These are phyloP conservation scores for Cyclotella baltica DNA, from an alignment of 108 stramenopile genomes.

Conservation along the genomic window DNA sequence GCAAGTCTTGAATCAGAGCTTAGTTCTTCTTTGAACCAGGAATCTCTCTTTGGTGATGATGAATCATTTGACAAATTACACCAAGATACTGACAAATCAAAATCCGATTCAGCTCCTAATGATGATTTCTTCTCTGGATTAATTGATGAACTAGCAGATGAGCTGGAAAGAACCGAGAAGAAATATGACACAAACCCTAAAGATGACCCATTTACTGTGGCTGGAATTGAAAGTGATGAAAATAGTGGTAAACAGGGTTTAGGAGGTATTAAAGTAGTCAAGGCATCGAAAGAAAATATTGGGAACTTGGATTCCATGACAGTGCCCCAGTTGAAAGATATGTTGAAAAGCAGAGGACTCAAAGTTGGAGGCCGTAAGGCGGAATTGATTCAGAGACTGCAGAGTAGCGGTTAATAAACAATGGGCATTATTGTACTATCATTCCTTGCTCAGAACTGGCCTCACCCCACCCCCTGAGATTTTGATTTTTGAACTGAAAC, in stretches of 20 bases:
- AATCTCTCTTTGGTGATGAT: background rate
- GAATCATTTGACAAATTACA: conserved; percentile 11
- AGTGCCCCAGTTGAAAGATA: conserved; percentile 79
- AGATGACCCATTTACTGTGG: too few species aligned
- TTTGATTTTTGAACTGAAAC: too few species aligned
- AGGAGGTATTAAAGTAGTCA: conserved; percentile 9
- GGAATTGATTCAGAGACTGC: conserved; percentile 83
- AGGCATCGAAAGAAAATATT: background rate
- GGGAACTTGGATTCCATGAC: conserved; percentile 52
- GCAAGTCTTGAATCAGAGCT: conserved; percentile 67
- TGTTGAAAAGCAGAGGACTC: conserved; percentile 69
- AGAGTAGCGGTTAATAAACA: background rate
- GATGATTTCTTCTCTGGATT: conserved; percentile 48
- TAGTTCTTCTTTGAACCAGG: conserved; percentile 27
- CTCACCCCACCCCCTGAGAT: too few species aligned
- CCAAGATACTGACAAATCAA: too few species aligned
- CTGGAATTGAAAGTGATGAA: too few species aligned
- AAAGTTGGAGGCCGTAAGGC: conserved; percentile 90
- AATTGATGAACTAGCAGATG: conserved; percentile 45
- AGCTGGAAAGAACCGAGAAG: conserved; percentile 35
- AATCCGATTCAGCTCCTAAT: too few species aligned
- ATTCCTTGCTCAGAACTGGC: background rate
- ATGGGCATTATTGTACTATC: background rate
- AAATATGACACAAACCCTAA: conserved; percentile 4
- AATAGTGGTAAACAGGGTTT: too few species aligned